phyloP scores from a whole-genome alignment of 352 stramenopile genomes.

The Pythium phragmiticola region DNA sequence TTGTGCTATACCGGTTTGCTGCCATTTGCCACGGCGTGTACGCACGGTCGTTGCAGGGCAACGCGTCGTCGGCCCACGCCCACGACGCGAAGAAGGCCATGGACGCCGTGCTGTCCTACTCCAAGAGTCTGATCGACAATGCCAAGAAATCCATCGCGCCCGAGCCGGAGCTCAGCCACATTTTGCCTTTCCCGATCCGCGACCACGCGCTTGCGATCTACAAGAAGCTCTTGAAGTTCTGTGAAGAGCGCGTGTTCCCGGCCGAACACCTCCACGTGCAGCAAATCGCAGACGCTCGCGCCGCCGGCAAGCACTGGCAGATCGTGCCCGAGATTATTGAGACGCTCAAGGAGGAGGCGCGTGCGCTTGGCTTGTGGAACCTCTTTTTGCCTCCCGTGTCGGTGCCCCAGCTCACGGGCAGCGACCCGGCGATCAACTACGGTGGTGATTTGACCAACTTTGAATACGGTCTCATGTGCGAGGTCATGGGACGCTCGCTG shows the following conservation, averaged over 20 bases:
- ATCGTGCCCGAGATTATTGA: conserved; percentile 88
- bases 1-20: conserved; percentile 74
- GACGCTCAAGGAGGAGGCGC: conserved; percentile 89
- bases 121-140: conserved; percentile 33
- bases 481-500: conserved; percentile 92
- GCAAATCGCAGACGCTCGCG: conserved; percentile 56
- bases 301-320: conserved; percentile 69
- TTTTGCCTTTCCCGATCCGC: conserved; percentile 73
- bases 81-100: conserved; percentile 64
- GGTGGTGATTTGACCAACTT: conserved; percentile 78
- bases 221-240: conserved; percentile 86
- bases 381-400: conserved; percentile 88
- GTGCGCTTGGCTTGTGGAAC: conserved; percentile 94
- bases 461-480: conserved; percentile 96
- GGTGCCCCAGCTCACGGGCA: conserved; percentile 45
- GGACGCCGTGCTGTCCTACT: conserved; percentile 55
- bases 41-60: conserved; percentile 60
- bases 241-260: conserved; percentile 88
- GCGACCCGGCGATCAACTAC: conserved; percentile 52
- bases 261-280: conserved; percentile 86
- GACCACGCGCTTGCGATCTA: conserved; percentile 79
- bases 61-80: conserved; percentile 80
- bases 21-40: conserved; percentile 84
- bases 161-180: conserved; percentile 46
- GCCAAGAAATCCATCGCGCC: conserved; percentile 42